Evolutionary conservation across 495 filamentous ascomycete species (phyloP).

Genomic region (Annulohypoxylon maeteangense): DNA sequence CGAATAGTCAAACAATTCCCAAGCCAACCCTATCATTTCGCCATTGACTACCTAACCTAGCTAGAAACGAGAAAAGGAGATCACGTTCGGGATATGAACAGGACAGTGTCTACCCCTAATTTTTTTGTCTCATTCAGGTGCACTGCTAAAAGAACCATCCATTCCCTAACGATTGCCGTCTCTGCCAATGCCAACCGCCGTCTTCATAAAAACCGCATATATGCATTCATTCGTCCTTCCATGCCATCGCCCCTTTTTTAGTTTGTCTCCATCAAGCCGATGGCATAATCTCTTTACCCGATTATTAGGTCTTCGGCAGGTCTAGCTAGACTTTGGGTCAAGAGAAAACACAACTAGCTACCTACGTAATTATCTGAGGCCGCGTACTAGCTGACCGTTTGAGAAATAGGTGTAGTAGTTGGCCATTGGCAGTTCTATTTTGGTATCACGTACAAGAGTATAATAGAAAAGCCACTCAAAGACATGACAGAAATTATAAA

Average conservation of each 20-base stretch:
- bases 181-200: neutral
- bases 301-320: slow-evolving; percentile 9
- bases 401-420: slow-evolving; percentile 11
- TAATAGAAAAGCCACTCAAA: slow-evolving; percentile 19
- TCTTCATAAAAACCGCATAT: slow-evolving; percentile 26
- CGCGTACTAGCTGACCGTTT: slow-evolving; percentile 7
- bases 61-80: slow-evolving; percentile 30
- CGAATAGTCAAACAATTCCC: neutral
- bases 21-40: slow-evolving; percentile 19
- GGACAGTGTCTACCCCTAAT: slow-evolving; percentile 27
- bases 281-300: neutral
- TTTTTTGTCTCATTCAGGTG: slow-evolving; percentile 8
- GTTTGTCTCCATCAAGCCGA: slow-evolving; percentile 4
- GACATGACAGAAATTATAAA: slow-evolving; percentile 28
- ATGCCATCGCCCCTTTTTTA: slow-evolving; percentile 17
- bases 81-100: slow-evolving; percentile 32
- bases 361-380: slow-evolving; percentile 7
- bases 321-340: neutral
- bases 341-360: slow-evolving; percentile 16
- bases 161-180: slow-evolving; percentile 16
- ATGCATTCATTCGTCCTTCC: slow-evolving; percentile 28
- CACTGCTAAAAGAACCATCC: slow-evolving; percentile 11
- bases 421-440: slow-evolving; percentile 35
- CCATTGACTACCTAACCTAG: slow-evolving; percentile 25
- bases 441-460: slow-evolving; percentile 44